Evolutionary conservation across 768 basidiomycete genomes (phyloP), one percentile per base, ranked within the genome.

Genomic region (Mycena rosella): DNA sequence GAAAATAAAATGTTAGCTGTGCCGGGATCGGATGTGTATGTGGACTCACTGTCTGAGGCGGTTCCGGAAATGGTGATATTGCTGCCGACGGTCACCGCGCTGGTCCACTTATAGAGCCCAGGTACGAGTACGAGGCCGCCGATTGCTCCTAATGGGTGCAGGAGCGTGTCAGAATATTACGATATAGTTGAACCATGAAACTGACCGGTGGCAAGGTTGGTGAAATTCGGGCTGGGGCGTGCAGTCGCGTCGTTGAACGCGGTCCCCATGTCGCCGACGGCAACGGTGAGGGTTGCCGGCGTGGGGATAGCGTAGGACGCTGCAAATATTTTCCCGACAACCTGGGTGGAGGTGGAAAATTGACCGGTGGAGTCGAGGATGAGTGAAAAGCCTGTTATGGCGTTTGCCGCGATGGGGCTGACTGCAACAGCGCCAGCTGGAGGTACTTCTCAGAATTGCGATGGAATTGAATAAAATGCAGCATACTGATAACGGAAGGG

Each of bases 231-330:
- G 20, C 6, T 30, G 11, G 29, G 20, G 30, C 56, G 56, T 26
- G 29, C 18, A 20, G 2, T 58, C 0, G 56, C 56, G 20, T 58
- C 56, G 42, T 15, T 58, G 42, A 30, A 45, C n/a, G 56, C 42
- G 9, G 56, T 45, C 3, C 29, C 27, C 56, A 58, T 44, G 56
- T 58, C 42, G 15, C 30, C 22, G 20, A 58, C 17, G 27, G 56
- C 42, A 44, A 22, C 20, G 27, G 56, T 58, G 56, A 58, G 56
- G 11, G 27, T 58, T 10, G 42, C 14, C 10, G 56, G 56, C 5
- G n/a, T n/a, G n/a, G n/a, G n/a, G n/a, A n/a, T n/a, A n/a, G n/a
- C n/a, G n/a, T n/a, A n/a, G n/a, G n/a, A 30, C 13, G 56, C 56
- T 1, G 42, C 42, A 30, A 29, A 58, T 58, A 44, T n/a, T n/a